Base-by-base conservation (phyloP, 331 rosid species). In the Phaseolus coccineus region DNA sequence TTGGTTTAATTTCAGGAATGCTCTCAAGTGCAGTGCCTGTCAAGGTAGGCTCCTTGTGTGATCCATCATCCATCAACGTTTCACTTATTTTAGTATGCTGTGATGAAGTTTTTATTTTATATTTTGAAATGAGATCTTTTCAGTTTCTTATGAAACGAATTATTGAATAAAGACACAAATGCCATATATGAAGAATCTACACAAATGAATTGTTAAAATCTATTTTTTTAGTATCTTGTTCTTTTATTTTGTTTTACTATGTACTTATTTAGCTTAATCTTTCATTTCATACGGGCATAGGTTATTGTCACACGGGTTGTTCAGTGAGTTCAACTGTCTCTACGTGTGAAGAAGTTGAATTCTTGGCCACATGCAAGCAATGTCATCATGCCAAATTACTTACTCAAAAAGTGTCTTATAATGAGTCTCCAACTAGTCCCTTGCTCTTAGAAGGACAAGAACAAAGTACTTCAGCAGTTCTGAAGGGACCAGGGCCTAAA, bases 361-460 rank as follows among this genome's bases (percentile, higher is more conserved):
- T 81, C 80, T 67, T 82, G 76, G 80, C 83, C 76, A 87, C 80
- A 53, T 95, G 99, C 92, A 91, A 82, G 83, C 86, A 70, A 71
- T 95, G 99, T 69, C 83, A 82, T 84, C 83, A 83, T 55, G 76
- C 84, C 62, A 89, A 84, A 70, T 79, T 81, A 58, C 82, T 81
- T 67, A n/a, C 77, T 64, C 85, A 80, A 52, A 90, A 83, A 52
- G 89, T 69, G 76, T 84, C 80, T 74, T 77, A 76, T 53, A 77
- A 88, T 65, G 92, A 93, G 77, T 90, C 97, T 74, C 88, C 97
- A 51, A 88, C 87, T 58, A 90, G 87, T 79, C 91, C 97, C 73
- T 85, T 91, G 70, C 81, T 81, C 65, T 68, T 87, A 83, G 89
- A 81, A 85, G 86, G 85, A 72, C 90, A 81, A 77, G 91, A 83